phyloP scores from a whole-genome alignment of 306 rosid genomes.

The Rosa persica region DNA sequence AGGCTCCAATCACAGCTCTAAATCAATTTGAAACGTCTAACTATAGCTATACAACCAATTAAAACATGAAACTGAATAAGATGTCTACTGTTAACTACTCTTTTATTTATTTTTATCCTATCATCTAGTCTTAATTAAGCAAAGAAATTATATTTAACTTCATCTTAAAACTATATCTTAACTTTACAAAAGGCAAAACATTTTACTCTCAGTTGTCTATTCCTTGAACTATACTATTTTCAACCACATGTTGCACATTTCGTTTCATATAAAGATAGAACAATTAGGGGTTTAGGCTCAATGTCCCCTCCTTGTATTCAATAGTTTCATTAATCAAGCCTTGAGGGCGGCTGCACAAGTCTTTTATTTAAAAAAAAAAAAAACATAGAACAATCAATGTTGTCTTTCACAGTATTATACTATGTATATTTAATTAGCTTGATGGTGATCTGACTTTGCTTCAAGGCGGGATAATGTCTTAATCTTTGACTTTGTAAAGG shows the following conservation, averaged over 20 bases:
- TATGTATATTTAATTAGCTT: slow-evolving; percentile 22
- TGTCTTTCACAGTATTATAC: slow-evolving; percentile 17
- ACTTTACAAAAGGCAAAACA: slow-evolving; percentile 32
- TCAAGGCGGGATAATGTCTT: slow-evolving; percentile 31
- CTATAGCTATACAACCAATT: neutral
- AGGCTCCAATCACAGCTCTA: slow-evolving; percentile 26
- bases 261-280: slow-evolving; percentile 21
- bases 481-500: slow-evolving; percentile 27
- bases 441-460: slow-evolving; percentile 46
- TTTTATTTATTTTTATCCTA: slow-evolving; percentile 16
- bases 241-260: slow-evolving; percentile 33
- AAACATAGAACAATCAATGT: slow-evolving; percentile 11
- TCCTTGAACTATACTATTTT: slow-evolving; percentile 24
- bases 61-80: slow-evolving; percentile 35
- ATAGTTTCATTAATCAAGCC: too few relatives aligned
- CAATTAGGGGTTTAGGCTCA: too few relatives aligned
- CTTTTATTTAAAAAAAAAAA: too few relatives aligned
- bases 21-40: slow-evolving; percentile 3
- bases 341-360: too few relatives aligned
- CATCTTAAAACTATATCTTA: slow-evolving; percentile 32
- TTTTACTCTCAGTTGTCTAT: slow-evolving; percentile 27
- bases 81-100: slow-evolving; percentile 18
- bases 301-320: too few relatives aligned
- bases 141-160: slow-evolving; percentile 27
- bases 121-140: slow-evolving; percentile 44